These are phyloP conservation scores for Backusella mclennaniae DNA, from an alignment of 192 early-diverging fungal species.

Conservation along the genomic window DNA sequence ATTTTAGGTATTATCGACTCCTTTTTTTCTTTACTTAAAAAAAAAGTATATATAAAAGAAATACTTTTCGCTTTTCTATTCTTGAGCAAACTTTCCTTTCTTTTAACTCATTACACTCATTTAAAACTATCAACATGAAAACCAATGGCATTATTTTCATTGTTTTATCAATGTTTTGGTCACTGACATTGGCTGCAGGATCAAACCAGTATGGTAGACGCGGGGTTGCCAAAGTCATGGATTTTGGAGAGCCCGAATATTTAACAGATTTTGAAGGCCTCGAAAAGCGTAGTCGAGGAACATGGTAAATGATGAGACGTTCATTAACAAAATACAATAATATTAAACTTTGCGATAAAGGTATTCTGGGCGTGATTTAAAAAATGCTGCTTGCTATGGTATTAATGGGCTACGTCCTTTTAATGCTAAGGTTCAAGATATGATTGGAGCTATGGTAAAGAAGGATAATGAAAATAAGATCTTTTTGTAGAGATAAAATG, in stretches of 20 bases:
- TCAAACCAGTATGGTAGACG: neutral
- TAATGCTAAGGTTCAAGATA: conserved; percentile 28
- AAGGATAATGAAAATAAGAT: neutral
- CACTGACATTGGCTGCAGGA: neutral
- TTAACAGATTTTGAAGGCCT: neutral
- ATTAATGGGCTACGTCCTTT: conserved; percentile 34
- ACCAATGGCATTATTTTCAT: neutral
- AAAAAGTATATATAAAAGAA: neutral
- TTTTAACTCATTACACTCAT: conserved; percentile 3
- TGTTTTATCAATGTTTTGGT: neutral
- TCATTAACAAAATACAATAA: neutral
- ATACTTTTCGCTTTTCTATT: neutral
- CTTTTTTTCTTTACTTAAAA: neutral
- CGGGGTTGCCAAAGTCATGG: neutral
- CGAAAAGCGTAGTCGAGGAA: conserved; percentile 29
- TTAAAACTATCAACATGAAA: neutral
- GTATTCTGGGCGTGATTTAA: conserved; percentile 37
- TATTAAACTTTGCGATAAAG: conserved; percentile 5
- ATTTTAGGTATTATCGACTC: neutral
- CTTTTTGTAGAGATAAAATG: neutral
- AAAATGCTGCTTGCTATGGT: conserved; percentile 44
- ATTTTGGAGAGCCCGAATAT: neutral
- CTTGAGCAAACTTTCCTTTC: neutral
- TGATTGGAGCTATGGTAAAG: conserved; percentile 40
- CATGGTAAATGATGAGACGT: conserved; percentile 20